These are phyloP conservation scores for Macrophomina pseudophaseolina DNA, from an alignment of 2,329 filamentous ascomycete species.

Conservation along the genomic window DNA sequence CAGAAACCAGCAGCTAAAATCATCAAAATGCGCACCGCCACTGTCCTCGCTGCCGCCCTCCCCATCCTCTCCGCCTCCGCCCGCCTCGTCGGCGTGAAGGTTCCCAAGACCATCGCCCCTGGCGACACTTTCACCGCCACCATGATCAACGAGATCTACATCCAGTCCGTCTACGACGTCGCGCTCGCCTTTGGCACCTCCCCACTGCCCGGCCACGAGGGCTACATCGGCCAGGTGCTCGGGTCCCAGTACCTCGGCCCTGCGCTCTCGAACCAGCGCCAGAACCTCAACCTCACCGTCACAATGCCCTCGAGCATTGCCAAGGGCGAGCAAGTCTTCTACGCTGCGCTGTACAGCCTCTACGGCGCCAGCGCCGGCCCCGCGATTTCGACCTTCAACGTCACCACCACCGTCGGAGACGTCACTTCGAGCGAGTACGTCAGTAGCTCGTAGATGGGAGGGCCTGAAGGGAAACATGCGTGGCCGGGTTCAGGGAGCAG, in stretches of 20 bases:
- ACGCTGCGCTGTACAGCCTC: conserved; percentile 35
- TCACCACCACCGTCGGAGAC: conserved; percentile 10
- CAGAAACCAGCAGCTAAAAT: not conserved
- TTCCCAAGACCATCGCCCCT: conserved; percentile 49
- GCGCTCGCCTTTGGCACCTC: conserved; percentile 51
- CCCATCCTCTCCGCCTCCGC: conserved; percentile 38
- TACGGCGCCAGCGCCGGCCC: conserved; percentile 33
- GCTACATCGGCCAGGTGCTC: conserved; percentile 39
- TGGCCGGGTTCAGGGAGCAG: no score
- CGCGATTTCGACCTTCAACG: conserved; percentile 26
- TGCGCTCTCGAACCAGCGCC: conserved; percentile 34
- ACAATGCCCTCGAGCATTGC: conserved; percentile 29
- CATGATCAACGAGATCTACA: conserved; percentile 51
- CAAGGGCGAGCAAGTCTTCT: conserved; percentile 32
- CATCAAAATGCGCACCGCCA: conserved; percentile 31
- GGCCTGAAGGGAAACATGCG: not conserved
- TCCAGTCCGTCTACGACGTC: conserved; percentile 53
- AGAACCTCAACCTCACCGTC: conserved; percentile 35
- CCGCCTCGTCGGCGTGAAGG: conserved; percentile 51
- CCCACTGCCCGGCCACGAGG: conserved; percentile 33
- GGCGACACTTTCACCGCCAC: conserved; percentile 46
- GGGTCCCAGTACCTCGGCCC: conserved; percentile 47
- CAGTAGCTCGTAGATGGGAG: not conserved
- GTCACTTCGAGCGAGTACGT: conserved; percentile 12
- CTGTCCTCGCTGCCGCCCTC: conserved; percentile 29